Conservation (phyloP, 257 asterid species). For the Nicotiana attenuata region DNA sequence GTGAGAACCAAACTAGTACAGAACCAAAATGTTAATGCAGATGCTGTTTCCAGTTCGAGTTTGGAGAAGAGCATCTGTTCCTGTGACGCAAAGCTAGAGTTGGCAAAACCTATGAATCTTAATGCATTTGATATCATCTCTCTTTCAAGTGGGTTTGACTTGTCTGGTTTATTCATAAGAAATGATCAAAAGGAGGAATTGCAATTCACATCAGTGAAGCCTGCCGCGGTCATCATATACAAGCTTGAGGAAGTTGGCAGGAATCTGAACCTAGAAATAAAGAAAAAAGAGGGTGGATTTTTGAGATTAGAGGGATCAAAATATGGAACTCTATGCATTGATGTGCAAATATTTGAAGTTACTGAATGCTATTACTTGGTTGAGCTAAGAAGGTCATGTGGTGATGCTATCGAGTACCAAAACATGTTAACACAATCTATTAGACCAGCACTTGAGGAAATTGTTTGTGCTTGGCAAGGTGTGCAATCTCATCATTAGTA, state of each 20-base stretch:
- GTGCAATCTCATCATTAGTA: constrained; percentile 21
- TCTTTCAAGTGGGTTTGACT: constrained; percentile 65
- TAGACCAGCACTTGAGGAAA: constrained; percentile 36
- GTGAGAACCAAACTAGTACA: constrained; percentile 4
- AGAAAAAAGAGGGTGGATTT: constrained; percentile 42
- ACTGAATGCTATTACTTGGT: constrained; percentile 47
- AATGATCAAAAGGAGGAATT: constrained; percentile 58
- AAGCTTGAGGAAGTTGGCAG: constrained; percentile 53
- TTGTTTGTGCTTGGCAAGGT: constrained; percentile 55
- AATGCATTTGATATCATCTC: constrained; percentile 80
- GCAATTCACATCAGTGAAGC: constrained; percentile 46
- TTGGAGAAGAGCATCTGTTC: background rate
- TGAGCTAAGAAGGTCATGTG: constrained; percentile 56
- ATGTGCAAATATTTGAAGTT: constrained; percentile 45
- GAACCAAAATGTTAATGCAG: constrained; percentile 18
- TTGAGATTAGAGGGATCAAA: constrained; percentile 36
- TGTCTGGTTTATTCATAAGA: constrained; percentile 67
- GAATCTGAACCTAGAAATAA: constrained; percentile 31
- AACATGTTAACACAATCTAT: constrained; percentile 34
- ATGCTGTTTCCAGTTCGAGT: background rate
- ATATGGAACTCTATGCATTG: constrained; percentile 34
- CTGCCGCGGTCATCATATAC: constrained; percentile 36
- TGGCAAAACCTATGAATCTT: constrained; percentile 29
- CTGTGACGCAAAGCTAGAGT: constrained; percentile 20
- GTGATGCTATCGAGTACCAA: constrained; percentile 49